Evolutionary conservation across 106 monocot genomes (phyloP), one percentile per base, ranked within the genome.

Genomic region (Chionographis japonica): DNA sequence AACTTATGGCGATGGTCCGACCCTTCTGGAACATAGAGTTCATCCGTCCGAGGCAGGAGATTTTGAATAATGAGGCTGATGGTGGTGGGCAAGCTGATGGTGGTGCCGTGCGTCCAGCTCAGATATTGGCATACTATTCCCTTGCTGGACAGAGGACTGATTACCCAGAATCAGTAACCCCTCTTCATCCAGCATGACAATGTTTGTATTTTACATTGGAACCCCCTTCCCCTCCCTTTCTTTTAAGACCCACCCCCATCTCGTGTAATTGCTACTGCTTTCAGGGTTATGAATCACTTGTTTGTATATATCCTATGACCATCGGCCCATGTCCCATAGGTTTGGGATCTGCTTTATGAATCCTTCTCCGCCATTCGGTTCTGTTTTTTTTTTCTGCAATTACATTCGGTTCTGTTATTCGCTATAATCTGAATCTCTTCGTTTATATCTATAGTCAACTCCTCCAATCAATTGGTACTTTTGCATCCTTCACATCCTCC

Each of bases 21-120:
- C 84, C 84, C 0, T 87, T 82, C 67, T 92, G 95, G 92, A 97
- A 97, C 78, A 89, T 97, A 8, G 95, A 97, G 62, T 86, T 89
- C 53, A 82, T 92, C 56, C 81, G 89, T 38, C 77, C 92, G 0
- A 75, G 62, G 56, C 52, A 65, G 8, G 83, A 77, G 52, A 67
- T 43, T 16, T 6, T 46, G 5, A 46, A 46, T 46, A 19, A 19
- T 37, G 40, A 58, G 35, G 52, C 7, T 57, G 67, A 67, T 56
- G 77, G 69, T 56, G 77, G 69, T 20, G 53, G 12, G 18, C 50
- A 38, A 65, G 63, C 17, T 50, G 60, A 57, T 18, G 15, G 8
- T 17, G 6, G 1, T 16, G 27, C 59, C 2, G 79, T 81, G 12
- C 78, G 71, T 68, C 91, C 91, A 6, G 86, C 91, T 36, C 95